These are phyloP conservation scores for Trifolium pratense DNA, from an alignment of 306 rosid species.

Conservation along the genomic window DNA sequence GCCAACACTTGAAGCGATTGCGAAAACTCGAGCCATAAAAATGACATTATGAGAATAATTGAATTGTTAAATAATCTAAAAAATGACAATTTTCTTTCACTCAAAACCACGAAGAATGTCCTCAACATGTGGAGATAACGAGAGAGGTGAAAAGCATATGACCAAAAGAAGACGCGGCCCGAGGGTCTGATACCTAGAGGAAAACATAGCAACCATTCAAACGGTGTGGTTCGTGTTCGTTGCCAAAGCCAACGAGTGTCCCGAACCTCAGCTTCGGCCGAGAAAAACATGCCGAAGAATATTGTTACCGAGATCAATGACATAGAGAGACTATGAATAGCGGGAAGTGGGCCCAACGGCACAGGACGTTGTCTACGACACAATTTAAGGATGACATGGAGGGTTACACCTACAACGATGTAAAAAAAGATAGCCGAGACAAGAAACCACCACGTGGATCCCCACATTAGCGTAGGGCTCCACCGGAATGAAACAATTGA, in stretches of 20 bases:
- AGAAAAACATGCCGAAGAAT: slow-evolving; percentile 65
- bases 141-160: slow-evolving; percentile 72
- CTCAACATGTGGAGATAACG: slow-evolving; percentile 68
- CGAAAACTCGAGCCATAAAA: slow-evolving; percentile 79
- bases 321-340: slow-evolving; percentile 66
- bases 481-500: slow-evolving; percentile 61
- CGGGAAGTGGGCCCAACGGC: slow-evolving; percentile 68
- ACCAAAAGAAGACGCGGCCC: slow-evolving; percentile 88
- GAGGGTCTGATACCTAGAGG: slow-evolving; percentile 77
- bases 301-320: slow-evolving; percentile 47
- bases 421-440: slow-evolving; percentile 56
- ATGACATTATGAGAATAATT: slow-evolving; percentile 55
- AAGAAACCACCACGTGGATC: slow-evolving; percentile 75
- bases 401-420: slow-evolving; percentile 44
- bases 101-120: slow-evolving; percentile 58
- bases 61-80: slow-evolving; percentile 61
- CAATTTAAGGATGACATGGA: slow-evolving; percentile 52
- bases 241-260: slow-evolving; percentile 85
- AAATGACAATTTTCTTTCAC: slow-evolving; percentile 53
- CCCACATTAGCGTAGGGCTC: slow-evolving; percentile 68
- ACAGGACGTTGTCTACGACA: slow-evolving; percentile 47
- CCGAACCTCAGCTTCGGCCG: slow-evolving; percentile 62
- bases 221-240: slow-evolving; percentile 56
- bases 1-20: slow-evolving; percentile 76
- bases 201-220: slow-evolving; percentile 84